Evolutionary conservation across 1,284 basidiomycete species (phyloP), one percentile per base, ranked within the genome.

Genomic region (Rhodotorula sp.): DNA sequence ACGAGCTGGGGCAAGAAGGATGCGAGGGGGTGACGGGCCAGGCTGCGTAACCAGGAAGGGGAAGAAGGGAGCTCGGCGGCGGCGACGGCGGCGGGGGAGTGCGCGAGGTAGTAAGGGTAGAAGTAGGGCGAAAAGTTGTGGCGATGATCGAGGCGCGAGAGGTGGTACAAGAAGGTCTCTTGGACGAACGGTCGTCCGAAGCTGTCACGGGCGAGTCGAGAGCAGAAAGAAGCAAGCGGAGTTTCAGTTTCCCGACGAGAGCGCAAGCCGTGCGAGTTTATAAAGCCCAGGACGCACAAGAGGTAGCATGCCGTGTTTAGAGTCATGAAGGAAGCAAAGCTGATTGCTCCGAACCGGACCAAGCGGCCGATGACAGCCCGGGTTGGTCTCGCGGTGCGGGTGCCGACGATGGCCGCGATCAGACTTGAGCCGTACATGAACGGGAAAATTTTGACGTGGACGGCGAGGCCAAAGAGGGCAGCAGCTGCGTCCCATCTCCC

Each of bases 91-190:
- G 72, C 52, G 43, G 46, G 47, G 31, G 61, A 56, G 34, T 47
- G 29, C 21, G 81, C 79, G 61, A 98, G 87, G 81, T 99, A 98
- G 51, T 91, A 94, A 58, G 91, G 87, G 81, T 98, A 93, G 82
- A 97, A 99, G 84, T 98, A 97, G 0, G 94, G 91, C 21, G 93
- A 93, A 82, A 99, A 99, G 82, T 99, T 99, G 83, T 99, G 97
- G 65, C 95, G 89, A 79, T 98, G 94, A 82, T 99, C 97, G 34
- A 92, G 87, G 49, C 97, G 87, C 72, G 89, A 87, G 5, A 95
- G 83, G 79, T 99, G 97, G 82, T 99, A 98, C 23, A 98, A 84
- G 82, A 94, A 98, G 0, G 96, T 91, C 80, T 98, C 90, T 70
- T 92, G 86, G 39, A 99, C 83, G 84, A 97, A 97, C 0, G 94